Evolutionary conservation across 495 filamentous ascomycete species (phyloP).

Genomic region (Bacidia rubella): DNA sequence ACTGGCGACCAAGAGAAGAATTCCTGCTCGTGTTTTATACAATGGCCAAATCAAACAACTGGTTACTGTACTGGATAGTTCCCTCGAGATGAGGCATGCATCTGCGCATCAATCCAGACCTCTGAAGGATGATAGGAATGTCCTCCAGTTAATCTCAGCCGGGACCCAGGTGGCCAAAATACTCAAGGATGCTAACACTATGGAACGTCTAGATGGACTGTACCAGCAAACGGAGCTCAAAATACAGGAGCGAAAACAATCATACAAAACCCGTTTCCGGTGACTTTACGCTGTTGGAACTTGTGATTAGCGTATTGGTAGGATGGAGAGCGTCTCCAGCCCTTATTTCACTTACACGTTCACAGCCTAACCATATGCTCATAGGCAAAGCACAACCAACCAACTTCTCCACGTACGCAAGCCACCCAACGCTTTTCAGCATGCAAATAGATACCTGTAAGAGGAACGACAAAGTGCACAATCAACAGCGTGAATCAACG

Average conservation of each 20-base stretch:
- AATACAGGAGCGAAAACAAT: constrained; percentile 55
- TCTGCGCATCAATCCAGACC: constrained; percentile 72
- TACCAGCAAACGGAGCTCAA: constrained; percentile 57
- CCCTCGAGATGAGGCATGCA: constrained; percentile 71
- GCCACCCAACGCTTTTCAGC: too few species aligned
- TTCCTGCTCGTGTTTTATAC: constrained; percentile 70
- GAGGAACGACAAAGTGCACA: too few species aligned
- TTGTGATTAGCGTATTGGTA: too few species aligned
- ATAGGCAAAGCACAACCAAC: too few species aligned
- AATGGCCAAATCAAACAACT: constrained; percentile 84
- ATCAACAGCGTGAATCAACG: too few species aligned
- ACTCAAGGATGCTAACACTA: constrained; percentile 64
- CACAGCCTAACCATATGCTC: too few species aligned
- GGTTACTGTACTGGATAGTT: constrained; percentile 70
- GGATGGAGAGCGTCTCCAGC: too few species aligned
- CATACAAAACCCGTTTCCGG: constrained; percentile 4
- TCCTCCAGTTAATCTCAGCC: constrained; percentile 73
- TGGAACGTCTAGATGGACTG: constrained; percentile 65
- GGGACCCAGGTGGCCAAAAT: constrained; percentile 80
- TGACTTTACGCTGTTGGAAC: too few species aligned
- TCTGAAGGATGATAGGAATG: constrained; percentile 79
- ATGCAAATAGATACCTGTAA: too few species aligned
- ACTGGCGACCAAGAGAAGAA: constrained; percentile 70
- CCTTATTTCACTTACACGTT: too few species aligned
- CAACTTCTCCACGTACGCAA: too few species aligned